Conservation (phyloP, 2,329 filamentous ascomycete genomes). For the Colletotrichum melonis region DNA sequence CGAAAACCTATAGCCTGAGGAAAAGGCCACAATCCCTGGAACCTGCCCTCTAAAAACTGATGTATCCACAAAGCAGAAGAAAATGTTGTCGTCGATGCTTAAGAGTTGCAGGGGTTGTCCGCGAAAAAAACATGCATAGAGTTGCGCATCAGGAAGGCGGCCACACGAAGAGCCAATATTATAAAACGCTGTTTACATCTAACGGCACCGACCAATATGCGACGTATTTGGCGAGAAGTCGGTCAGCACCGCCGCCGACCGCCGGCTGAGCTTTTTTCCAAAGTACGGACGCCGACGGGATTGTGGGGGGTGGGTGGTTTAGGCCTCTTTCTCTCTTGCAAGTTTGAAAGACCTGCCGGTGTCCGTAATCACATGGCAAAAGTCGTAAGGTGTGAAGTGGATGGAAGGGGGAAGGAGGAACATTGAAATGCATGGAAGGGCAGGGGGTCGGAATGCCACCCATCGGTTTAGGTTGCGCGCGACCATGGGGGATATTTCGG, state of each 20-base stretch:
- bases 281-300: not conserved
- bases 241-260: not conserved
- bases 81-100: not conserved
- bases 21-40: not conserved
- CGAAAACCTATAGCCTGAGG: not conserved
- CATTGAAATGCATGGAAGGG: not conserved
- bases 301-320: not conserved
- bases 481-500: not conserved
- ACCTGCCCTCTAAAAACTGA: not conserved
- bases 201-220: no score
- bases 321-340: not conserved
- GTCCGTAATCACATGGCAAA: not conserved
- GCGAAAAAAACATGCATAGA: not conserved
- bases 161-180: not conserved
- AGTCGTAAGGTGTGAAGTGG: not conserved
- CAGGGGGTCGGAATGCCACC: not conserved
- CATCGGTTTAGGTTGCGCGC: not conserved
- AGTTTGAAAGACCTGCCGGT: not conserved
- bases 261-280: not conserved
- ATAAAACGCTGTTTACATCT: no score
- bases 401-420: not conserved
- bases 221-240: not conserved
- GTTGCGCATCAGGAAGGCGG: not conserved
- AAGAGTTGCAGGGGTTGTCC: no score
- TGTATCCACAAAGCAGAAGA: not conserved